A percentile compares a stretch with the other conserved stretches of the same genome.
phyloP scores from a whole-genome alignment of 31 red algal species.

The Bonnemaisonia californica region DNA sequence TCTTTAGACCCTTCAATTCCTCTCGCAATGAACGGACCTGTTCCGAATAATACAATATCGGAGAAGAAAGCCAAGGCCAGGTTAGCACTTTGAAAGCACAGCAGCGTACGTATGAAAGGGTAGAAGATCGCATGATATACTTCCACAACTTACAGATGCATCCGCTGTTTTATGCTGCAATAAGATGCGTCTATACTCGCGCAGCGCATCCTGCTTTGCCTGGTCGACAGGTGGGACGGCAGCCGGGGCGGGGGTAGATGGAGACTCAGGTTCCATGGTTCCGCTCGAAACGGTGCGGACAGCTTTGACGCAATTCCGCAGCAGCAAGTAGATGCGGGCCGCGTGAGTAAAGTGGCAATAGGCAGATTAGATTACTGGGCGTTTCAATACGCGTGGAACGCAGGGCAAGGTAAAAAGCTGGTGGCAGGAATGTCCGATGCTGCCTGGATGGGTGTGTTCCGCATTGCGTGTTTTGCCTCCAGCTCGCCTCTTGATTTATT shows the following conservation, averaged over 20 bases:
- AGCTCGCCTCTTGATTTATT: too few species aligned
- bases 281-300: not conserved
- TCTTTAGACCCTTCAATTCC: conserved; percentile 60
- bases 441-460: too few species aligned
- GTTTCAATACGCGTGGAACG: too few species aligned
- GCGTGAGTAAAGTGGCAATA: too few species aligned
- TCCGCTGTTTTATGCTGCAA: conserved; percentile 81
- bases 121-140: not conserved
- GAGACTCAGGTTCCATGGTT: conserved; percentile 47
- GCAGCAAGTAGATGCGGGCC: too few species aligned
- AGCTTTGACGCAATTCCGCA: too few species aligned
- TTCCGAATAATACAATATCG: not conserved
- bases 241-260: conserved; percentile 7
- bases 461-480: too few species aligned
- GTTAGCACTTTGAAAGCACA: too few species aligned
- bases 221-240: conserved; percentile 33
- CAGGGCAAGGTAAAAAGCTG: too few species aligned
- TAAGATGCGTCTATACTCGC: conserved; percentile 78
- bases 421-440: too few species aligned
- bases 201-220: conserved; percentile 71
- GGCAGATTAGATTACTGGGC: too few species aligned
- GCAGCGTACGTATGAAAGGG: conserved; percentile 11
- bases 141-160: conserved; percentile 63
- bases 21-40: conserved; percentile 75
- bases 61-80: not conserved